Conservation (phyloP, 768 basidiomycete species). For the Lactarius hengduanensis region DNA sequence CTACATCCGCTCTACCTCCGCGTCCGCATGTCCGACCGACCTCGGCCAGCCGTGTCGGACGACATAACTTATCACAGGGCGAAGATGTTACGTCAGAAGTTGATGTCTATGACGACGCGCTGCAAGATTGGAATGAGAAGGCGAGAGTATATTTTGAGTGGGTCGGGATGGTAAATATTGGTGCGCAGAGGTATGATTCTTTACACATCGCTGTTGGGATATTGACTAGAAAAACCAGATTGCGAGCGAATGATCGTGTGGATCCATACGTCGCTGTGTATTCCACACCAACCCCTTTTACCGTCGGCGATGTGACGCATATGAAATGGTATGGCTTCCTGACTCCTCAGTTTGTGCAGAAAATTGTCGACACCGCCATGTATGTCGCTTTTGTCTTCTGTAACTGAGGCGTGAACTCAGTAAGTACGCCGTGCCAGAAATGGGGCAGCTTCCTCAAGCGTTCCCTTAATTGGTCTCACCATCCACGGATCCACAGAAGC, state of each 20-base stretch:
- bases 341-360: slow-evolving; percentile 50
- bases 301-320: slow-evolving; percentile 48
- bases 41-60: slow-evolving; percentile 15
- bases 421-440: slow-evolving; percentile 7
- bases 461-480: slow-evolving; percentile 45
- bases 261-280: slow-evolving; percentile 72
- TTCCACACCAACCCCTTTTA: slow-evolving; percentile 47
- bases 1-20: slow-evolving; percentile 37
- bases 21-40: slow-evolving; percentile 30
- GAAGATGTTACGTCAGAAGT: neutral
- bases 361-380: slow-evolving; percentile 47
- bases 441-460: slow-evolving; percentile 3
- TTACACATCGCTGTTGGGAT: neutral
- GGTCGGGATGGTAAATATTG: slow-evolving; percentile 68
- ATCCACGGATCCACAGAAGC: slow-evolving; percentile 44
- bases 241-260: slow-evolving; percentile 59
- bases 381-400: slow-evolving; percentile 32
- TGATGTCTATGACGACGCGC: slow-evolving; percentile 36
- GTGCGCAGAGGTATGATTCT: slow-evolving; percentile 55
- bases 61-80: neutral
- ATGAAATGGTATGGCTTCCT: slow-evolving; percentile 64
- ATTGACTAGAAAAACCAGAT: slow-evolving; percentile 37
- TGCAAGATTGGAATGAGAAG: slow-evolving; percentile 51
- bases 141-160: slow-evolving; percentile 61
- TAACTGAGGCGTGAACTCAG: neutral